Evolutionary conservation across 2,329 filamentous ascomycete species (phyloP).

Genomic region (Microdochium paspali): DNA sequence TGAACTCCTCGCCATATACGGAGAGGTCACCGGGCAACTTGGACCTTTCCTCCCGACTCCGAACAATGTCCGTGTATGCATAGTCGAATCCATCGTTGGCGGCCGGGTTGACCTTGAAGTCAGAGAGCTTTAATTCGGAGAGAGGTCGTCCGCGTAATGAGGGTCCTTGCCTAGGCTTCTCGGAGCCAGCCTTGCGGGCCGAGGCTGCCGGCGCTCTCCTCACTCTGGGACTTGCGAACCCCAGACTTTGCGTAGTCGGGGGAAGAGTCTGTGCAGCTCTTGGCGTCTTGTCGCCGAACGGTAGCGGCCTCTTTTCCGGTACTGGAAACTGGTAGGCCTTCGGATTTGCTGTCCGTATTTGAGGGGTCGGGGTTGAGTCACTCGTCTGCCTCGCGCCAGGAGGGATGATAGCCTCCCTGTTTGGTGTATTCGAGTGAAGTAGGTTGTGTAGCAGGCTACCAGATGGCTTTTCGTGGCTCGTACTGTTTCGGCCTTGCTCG

Average conservation of each 20-base stretch:
- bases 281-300: slow-evolving; percentile 17
- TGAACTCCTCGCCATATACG: slow-evolving; percentile 51
- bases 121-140: slow-evolving; percentile 48
- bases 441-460: slow-evolving; percentile 10
- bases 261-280: background rate
- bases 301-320: slow-evolving; percentile 25
- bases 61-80: slow-evolving; percentile 67
- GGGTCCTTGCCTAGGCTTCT: slow-evolving; percentile 16
- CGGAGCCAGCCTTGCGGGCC: background rate
- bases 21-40: slow-evolving; percentile 38
- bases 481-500: slow-evolving; percentile 2
- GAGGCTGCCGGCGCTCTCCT: slow-evolving; percentile 3
- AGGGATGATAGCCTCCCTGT: slow-evolving; percentile 3
- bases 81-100: slow-evolving; percentile 62
- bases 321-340: background rate
- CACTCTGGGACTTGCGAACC: background rate
- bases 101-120: slow-evolving; percentile 76
- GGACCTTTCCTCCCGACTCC: slow-evolving; percentile 58
- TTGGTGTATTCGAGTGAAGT: slow-evolving; percentile 10
- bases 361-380: background rate
- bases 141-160: slow-evolving; percentile 49
- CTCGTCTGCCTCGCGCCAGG: background rate
- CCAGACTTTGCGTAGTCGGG: background rate
- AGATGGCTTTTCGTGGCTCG: slow-evolving; percentile 1
- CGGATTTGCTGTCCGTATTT: background rate